These are phyloP conservation scores for Centaurea solstitialis DNA, from an alignment of 129 eudicot species.

Conservation along the genomic window DNA sequence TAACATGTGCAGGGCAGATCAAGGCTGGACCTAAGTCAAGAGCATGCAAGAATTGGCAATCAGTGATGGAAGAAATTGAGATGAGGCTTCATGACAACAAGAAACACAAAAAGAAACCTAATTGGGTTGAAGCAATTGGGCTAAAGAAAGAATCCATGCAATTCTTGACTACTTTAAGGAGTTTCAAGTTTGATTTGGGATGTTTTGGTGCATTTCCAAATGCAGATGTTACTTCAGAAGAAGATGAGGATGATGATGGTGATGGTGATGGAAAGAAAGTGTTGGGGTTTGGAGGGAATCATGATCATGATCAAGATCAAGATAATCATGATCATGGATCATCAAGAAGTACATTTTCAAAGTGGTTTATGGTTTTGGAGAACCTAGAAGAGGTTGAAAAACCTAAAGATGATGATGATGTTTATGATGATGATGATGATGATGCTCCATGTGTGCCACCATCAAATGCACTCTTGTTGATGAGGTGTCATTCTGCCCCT, in stretches of 20 bases:
- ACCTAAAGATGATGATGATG: conserved; percentile 9
- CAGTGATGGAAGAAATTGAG: conserved; percentile 91
- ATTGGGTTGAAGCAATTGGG: conserved; percentile 63
- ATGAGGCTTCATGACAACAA: conserved; percentile 55
- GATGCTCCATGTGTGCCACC: conserved; percentile 56
- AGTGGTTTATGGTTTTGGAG: conserved; percentile 80
- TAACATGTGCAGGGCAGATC: conserved; percentile 87
- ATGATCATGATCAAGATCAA: conserved; percentile 9
- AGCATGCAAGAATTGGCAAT: conserved; percentile 77
- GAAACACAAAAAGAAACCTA: conserved; percentile 40
- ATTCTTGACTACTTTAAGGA: conserved; percentile 69
- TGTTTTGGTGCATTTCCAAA: conserved; percentile 77
- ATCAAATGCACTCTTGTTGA: conserved; percentile 73
- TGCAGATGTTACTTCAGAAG: conserved; percentile 51
- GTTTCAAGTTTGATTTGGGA: conserved; percentile 72
- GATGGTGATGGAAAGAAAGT: conserved; percentile 40
- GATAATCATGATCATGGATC: conserved; percentile 23
- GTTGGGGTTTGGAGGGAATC: conserved; percentile 15
- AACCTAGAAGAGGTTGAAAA: conserved; percentile 7
- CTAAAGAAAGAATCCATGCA: conserved; percentile 81
- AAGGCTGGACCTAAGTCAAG: conserved; percentile 57
- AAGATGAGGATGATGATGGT: conserved; percentile 54
- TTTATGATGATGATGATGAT: neutral
- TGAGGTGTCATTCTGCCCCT: conserved; percentile 87
- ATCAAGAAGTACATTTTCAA: conserved; percentile 69